Evolutionary conservation across 331 rosid species (phyloP).

Genomic region (Prunus yedoensis): DNA sequence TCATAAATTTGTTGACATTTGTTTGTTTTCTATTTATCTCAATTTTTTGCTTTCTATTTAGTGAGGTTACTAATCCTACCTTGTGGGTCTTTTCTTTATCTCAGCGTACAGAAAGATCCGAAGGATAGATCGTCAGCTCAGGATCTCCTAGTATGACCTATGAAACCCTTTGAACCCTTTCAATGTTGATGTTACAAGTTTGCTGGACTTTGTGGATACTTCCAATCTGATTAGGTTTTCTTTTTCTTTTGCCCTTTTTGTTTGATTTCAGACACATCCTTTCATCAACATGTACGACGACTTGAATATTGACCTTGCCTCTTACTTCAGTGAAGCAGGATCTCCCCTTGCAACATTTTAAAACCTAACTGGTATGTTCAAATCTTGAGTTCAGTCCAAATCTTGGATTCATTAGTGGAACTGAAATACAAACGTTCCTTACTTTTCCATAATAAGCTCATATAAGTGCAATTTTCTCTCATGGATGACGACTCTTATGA

Average conservation of each 20-base stretch:
- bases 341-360: constrained; percentile 86
- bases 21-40: constrained; percentile 2
- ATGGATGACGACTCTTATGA: not conserved
- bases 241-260: constrained; percentile 12
- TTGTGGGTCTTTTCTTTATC: constrained; percentile 22
- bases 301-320: constrained; percentile 61
- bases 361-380: constrained; percentile 39
- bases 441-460: not conserved
- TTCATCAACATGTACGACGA: constrained; percentile 66
- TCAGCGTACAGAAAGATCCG: constrained; percentile 81
- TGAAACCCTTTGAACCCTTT: constrained; percentile 19
- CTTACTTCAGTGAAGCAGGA: constrained; percentile 81
- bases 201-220: constrained; percentile 8
- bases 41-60: not conserved
- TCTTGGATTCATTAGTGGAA: constrained; percentile 19
- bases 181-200: constrained; percentile 4
- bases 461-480: not conserved
- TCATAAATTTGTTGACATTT: not conserved
- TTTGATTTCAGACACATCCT: constrained; percentile 62
- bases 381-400: constrained; percentile 7
- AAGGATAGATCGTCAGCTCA: constrained; percentile 68
- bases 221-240: constrained; percentile 28
- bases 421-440: constrained; percentile 5
- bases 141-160: constrained; percentile 70
- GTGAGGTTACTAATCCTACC: constrained; percentile 28